phyloP scores from a whole-genome alignment of 352 stramenopile species.

The Pythium brachiatum region DNA sequence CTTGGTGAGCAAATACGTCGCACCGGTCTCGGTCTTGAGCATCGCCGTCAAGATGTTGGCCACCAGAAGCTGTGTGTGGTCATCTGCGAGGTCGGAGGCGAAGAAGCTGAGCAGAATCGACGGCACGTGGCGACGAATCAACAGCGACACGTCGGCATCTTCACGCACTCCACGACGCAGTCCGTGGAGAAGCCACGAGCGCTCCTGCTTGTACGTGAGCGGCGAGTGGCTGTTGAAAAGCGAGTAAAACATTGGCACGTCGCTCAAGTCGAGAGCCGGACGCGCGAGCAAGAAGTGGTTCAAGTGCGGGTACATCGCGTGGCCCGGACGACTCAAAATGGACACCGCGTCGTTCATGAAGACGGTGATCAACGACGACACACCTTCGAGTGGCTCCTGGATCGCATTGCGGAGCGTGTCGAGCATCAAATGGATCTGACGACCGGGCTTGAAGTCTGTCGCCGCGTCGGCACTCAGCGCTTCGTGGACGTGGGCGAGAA shows the following conservation, averaged over 20 bases:
- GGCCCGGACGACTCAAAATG: constrained; percentile 60
- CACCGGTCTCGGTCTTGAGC: constrained; percentile 46
- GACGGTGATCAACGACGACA: constrained; percentile 78
- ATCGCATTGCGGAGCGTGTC: constrained; percentile 74
- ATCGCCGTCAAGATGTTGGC: constrained; percentile 51
- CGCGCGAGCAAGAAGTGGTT: constrained; percentile 86
- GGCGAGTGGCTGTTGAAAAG: constrained; percentile 79
- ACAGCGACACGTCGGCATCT: constrained; percentile 62
- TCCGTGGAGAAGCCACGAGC: constrained; percentile 78
- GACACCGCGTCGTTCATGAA: constrained; percentile 80
- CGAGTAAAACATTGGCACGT: constrained; percentile 89
- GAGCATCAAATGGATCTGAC: constrained; percentile 78
- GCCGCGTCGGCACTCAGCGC: constrained; percentile 50
- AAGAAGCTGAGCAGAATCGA: constrained; percentile 84
- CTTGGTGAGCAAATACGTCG: constrained; percentile 61
- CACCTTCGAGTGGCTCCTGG: constrained; percentile 39
- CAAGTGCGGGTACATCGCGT: constrained; percentile 73
- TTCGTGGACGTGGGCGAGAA: constrained; percentile 76
- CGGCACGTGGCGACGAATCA: constrained; percentile 76
- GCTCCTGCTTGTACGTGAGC: constrained; percentile 75
- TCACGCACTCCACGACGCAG: constrained; percentile 65
- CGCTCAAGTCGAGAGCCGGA: constrained; percentile 66
- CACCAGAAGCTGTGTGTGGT: constrained; percentile 73
- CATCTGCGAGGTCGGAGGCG: constrained; percentile 67
- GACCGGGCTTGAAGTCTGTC: constrained; percentile 64